Evolutionary conservation across 805 yeast genomes (phyloP), one percentile per base, ranked within the genome.

Genomic region (Suhomyces emberorum): DNA sequence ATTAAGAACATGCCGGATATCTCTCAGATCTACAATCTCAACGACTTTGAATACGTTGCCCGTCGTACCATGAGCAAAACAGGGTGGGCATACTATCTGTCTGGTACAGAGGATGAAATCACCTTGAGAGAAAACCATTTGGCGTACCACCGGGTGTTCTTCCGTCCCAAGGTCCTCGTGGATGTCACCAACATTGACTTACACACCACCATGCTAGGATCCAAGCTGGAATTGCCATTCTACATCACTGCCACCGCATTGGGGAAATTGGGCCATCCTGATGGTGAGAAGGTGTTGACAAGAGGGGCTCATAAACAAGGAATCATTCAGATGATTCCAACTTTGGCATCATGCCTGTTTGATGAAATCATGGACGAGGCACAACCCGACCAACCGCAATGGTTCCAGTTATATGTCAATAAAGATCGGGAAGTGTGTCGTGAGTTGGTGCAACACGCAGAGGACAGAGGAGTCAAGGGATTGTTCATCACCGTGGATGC

Each of bases 11-110:
- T 76, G 59, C 98, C 98, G 2, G 79, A 79, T 11, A 53, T 91
- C 26, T 67, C 76, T 6, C 79, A 77, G 49, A 73, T 89, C 40
- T 77, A 80, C 55, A 91, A 93, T 52, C 50, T 87, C 41, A 81
- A 79, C 49, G 98, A 91, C 59, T 88, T 91, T 54, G 98, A 91
- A 59, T 74, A 76, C 49, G 77, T 91, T 30, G 97, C 98, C 3
- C 72, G 87, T 34, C 75, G 80, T 41, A 83, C 86, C 22, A 68
- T 91, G 70, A 75, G 86, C 20, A 79, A 77, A 37, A 74, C 59
- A 12, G 97, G 93, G 0, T 86, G 97, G 95, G 93, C 93, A 10
- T 91, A 91, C 61, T 91, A 88, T 57, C 83, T 95, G 3, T 78
- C 88, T 23, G 98, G 91, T 7, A 75, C 95, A 12, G 97, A 91